Evolutionary conservation across 2,329 filamentous ascomycete species (phyloP), one percentile per base, ranked within the genome.

Genomic region (Cytospora mali): DNA sequence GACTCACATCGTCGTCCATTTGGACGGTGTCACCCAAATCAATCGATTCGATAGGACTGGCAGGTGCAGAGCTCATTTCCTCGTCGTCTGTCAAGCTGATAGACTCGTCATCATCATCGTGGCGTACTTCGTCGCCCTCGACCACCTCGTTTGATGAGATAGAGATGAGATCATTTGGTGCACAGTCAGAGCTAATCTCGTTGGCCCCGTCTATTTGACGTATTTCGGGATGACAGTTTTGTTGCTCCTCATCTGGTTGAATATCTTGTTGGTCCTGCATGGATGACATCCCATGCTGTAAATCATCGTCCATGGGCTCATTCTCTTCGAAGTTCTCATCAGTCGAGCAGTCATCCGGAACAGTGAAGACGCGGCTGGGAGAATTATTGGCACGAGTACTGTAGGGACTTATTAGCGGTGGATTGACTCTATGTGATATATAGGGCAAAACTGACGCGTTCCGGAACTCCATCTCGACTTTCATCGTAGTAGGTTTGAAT

Each of bases 401-500:
- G 29, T 3, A 35, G 18, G 31, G 13, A 1, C 9, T 6, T 6
- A 16, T 64, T n/a, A 61, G 58, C 35, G 28, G 11, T 35, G 11
- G 23, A n/a, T 16, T 57, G n/a, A 27, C 49, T 55, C 27, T 5
- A 29, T 57, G 23, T 48, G n/a, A 16, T 3, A 27, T 33, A 9
- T 21, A 16, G 58, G 21, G 49, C 29, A 23, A 7, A 7, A 62
- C 70, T 66, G 64, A 71, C 71, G 51, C 28, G 3, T 66, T 25
- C 11, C 27, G 31, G 51, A 68, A 71, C 1, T 61, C 39, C 28
- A 73, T 42, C 6, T 65, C 68, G 9, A 76, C 67, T 25, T 61
- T 67, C 21, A 75, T 66, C 0, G 57, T 64, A 4, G 69, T 68
- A 7, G 75, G 74, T 3, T 64, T 28, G 39, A 73, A 76, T 2